Evolutionary conservation across 176 grass and related monocot genomes (phyloP).

Genomic region (Rhynchospora pubera): DNA sequence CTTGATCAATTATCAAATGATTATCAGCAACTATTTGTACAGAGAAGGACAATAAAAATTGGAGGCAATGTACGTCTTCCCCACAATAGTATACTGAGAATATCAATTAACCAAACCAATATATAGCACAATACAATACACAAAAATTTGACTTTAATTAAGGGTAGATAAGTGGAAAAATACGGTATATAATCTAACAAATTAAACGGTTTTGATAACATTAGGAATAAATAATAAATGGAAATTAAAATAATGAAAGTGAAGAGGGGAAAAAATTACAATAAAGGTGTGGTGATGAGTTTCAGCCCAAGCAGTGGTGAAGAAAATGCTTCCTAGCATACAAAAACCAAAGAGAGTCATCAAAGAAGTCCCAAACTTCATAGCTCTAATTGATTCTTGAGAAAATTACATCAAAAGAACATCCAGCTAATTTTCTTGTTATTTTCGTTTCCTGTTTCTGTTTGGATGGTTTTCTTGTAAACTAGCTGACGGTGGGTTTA

Average conservation of each 20-base stretch:
- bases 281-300: constrained; percentile 25
- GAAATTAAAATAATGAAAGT: neutral
- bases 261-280: neutral
- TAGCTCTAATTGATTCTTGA: neutral
- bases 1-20: no score
- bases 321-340: neutral
- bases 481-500: neutral
- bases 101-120: neutral
- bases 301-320: neutral
- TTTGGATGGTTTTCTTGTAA: neutral
- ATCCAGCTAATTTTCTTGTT: neutral
- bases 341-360: constrained; percentile 17
- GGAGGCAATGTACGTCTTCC: neutral
- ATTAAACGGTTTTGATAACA: neutral
- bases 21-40: no score
- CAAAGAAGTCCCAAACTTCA: neutral
- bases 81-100: neutral
- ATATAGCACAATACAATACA: neutral
- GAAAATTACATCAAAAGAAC: neutral
- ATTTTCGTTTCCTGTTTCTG: neutral
- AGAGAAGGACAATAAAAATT: no score
- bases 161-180: neutral
- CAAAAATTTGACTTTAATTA: neutral
- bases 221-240: neutral
- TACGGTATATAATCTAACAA: neutral